Conservation (phyloP, 352 stramenopile species). For the Phytophthora palmivora region DNA sequence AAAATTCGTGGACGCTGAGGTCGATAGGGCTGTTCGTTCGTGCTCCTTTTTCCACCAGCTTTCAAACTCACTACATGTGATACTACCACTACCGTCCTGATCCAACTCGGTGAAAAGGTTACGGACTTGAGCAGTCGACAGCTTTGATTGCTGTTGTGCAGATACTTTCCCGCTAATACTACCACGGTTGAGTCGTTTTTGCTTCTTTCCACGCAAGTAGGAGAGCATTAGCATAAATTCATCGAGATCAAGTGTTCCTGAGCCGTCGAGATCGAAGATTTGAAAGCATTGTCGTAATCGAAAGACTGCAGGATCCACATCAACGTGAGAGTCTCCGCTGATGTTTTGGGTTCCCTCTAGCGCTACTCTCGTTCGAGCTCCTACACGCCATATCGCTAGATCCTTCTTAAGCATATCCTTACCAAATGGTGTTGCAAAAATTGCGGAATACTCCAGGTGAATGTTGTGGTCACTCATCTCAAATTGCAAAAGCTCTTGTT, state of each 20-base stretch:
- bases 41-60: slow-evolving; percentile 43
- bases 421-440: slow-evolving; percentile 45
- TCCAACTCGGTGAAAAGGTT: slow-evolving; percentile 54
- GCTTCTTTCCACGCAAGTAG: slow-evolving; percentile 43
- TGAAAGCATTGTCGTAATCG: slow-evolving; percentile 52
- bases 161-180: slow-evolving; percentile 5
- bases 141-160: slow-evolving; percentile 19
- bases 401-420: slow-evolving; percentile 47
- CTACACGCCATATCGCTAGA: slow-evolving; percentile 35
- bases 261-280: slow-evolving; percentile 58
- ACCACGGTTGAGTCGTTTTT: neutral
- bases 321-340: neutral
- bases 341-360: neutral
- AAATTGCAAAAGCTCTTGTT: slow-evolving; percentile 32
- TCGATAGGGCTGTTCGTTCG: slow-evolving; percentile 18
- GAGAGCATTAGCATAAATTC: slow-evolving; percentile 62
- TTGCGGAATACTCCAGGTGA: slow-evolving; percentile 32
- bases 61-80: slow-evolving; percentile 48
- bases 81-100: slow-evolving; percentile 32
- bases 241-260: slow-evolving; percentile 52
- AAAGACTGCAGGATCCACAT: slow-evolving; percentile 11
- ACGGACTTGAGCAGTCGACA: slow-evolving; percentile 42
- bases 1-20: slow-evolving; percentile 45
- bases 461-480: slow-evolving; percentile 33
- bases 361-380: slow-evolving; percentile 3